These are phyloP conservation scores for Pochonia chlamydosporia DNA, from an alignment of 2,329 filamentous ascomycete species.

Conservation along the genomic window DNA sequence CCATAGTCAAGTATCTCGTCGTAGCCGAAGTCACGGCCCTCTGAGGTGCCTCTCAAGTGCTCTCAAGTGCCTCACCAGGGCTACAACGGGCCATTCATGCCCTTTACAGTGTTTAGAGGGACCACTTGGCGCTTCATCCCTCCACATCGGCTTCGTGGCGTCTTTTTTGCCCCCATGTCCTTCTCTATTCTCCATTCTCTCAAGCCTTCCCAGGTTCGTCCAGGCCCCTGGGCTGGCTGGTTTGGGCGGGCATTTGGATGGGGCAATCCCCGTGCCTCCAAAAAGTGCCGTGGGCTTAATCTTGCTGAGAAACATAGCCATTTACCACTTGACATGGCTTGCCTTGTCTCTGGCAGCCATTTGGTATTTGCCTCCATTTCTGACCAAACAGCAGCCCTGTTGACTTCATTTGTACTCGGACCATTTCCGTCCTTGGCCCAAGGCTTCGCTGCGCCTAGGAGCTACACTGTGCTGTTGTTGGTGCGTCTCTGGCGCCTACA, in stretches of 20 bases:
- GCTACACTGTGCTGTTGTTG: not conserved
- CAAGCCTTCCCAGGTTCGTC: not conserved
- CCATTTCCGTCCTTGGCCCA: not conserved
- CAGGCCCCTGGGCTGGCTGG: not conserved
- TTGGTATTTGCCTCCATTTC: not conserved
- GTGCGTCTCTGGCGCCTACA: not conserved
- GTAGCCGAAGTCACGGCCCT: not conserved
- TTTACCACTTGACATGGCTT: not conserved
- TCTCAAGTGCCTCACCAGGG: too few species aligned
- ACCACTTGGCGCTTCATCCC: not conserved
- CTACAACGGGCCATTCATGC: too few species aligned
- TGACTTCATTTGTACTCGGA: not conserved
- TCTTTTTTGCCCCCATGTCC: not conserved
- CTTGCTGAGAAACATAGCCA: not conserved
- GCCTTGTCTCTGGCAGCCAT: not conserved
- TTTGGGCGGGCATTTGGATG: not conserved
- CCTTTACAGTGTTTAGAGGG: not conserved
- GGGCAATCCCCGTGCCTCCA: too few species aligned
- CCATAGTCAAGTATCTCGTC: not conserved
- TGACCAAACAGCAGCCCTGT: not conserved
- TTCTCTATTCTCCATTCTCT: not conserved
- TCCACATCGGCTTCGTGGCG: not conserved
- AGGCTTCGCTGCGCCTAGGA: not conserved
- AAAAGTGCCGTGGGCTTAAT: not conserved
- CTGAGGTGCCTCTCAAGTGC: not conserved